phyloP scores from a whole-genome alignment of 148 eudicot genomes.

The Rhododendron mucronatum region DNA sequence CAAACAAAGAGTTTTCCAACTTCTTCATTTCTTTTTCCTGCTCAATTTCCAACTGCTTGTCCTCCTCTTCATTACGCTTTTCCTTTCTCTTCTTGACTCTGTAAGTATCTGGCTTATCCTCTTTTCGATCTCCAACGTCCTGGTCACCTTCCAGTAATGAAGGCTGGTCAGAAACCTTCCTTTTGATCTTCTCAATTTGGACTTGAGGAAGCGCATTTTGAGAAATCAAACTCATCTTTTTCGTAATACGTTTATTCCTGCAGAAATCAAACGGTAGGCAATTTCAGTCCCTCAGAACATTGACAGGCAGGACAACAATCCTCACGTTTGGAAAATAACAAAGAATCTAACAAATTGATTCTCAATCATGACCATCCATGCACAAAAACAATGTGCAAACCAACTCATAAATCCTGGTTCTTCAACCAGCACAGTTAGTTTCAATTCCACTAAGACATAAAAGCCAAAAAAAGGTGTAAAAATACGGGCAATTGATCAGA shows the following conservation, averaged over 20 bases:
- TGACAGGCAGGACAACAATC: neutral
- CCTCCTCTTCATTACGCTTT: slow-evolving; percentile 34
- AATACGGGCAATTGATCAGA: neutral
- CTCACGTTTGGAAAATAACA: neutral
- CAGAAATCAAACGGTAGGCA: slow-evolving; percentile 1
- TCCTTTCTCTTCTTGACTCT: slow-evolving; percentile 49
- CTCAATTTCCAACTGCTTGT: slow-evolving; percentile 29
- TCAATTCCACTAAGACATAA: neutral
- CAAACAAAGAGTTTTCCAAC: slow-evolving; percentile 62
- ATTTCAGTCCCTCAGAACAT: neutral
- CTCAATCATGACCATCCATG: neutral
- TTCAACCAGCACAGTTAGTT: neutral
- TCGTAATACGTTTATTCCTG: neutral
- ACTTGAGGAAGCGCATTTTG: slow-evolving; percentile 52
- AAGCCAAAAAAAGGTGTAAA: neutral
- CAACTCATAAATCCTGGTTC: neutral
- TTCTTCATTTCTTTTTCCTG: slow-evolving; percentile 57
- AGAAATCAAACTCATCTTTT: slow-evolving; percentile 63
- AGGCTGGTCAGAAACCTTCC: slow-evolving; percentile 34
- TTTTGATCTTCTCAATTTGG: slow-evolving; percentile 40
- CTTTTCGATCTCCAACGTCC: slow-evolving; percentile 26
- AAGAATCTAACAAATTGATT: neutral
- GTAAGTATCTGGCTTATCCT: slow-evolving; percentile 9
- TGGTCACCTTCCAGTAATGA: slow-evolving; percentile 19
- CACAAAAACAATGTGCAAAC: neutral